A percentile compares a stretch with the other conserved stretches of the same genome.
Conservation (phyloP, 1,139 yeast genomes). For the Yamadazyma conglobata region DNA sequence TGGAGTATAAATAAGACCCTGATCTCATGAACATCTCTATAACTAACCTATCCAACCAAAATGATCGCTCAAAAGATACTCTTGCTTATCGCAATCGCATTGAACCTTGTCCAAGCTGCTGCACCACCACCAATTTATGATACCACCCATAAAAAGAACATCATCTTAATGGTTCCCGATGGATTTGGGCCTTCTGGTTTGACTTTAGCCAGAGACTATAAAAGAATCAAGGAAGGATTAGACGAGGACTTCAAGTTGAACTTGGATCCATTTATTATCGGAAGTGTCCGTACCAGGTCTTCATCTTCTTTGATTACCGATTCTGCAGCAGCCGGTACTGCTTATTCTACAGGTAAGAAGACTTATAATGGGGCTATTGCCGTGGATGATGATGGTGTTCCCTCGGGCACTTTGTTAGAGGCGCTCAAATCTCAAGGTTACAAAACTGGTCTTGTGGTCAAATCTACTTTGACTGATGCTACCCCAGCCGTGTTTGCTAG, state of each 20-base stretch:
- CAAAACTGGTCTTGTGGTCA: conserved; percentile 80
- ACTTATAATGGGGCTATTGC: conserved; percentile 84
- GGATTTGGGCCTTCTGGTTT: conserved; percentile 90
- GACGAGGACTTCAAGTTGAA: conserved; percentile 47
- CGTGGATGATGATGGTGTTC: conserved; percentile 55
- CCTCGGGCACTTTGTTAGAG: conserved; percentile 82
- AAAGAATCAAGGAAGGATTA: conserved; percentile 53
- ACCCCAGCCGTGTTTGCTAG: conserved; percentile 82
- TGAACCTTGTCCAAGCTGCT: conserved; percentile 3
- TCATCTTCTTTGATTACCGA: conserved; percentile 73
- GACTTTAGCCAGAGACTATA: conserved; percentile 68
- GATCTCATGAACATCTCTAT: too few relatives aligned
- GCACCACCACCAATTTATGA: conserved; percentile 7
- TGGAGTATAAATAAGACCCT: too few relatives aligned
- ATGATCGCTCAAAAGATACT: conserved; percentile 3
- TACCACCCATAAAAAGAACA: conserved; percentile 34
- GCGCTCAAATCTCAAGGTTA: conserved; percentile 78
- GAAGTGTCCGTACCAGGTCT: conserved; percentile 76
- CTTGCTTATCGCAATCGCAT: conserved; percentile 2
- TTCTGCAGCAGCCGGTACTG: conserved; percentile 94
- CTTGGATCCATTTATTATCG: conserved; percentile 66
- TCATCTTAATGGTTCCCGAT: conserved; percentile 84
- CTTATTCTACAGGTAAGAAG: conserved; percentile 76
- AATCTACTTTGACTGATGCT: conserved; percentile 58
- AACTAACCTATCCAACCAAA: too few relatives aligned